phyloP scores from a whole-genome alignment of 768 basidiomycete genomes.

The Lenzites betulinus region DNA sequence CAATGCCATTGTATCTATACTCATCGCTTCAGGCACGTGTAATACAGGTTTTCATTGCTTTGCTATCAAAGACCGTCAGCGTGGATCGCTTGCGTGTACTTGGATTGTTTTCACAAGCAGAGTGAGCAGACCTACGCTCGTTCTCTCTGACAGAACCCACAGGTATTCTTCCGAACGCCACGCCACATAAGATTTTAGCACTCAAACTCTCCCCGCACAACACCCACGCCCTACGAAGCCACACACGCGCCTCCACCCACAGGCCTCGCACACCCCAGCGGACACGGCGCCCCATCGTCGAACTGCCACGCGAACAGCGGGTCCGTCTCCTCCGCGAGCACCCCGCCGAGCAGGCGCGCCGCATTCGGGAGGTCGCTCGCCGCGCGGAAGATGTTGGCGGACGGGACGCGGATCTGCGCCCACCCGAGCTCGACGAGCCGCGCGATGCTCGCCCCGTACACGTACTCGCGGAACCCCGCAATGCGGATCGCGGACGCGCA shows the following conservation, averaged over 20 bases:
- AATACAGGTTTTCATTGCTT: conserved; percentile 11
- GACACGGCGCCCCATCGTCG: conserved; percentile 18
- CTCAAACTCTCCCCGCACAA: too few species aligned
- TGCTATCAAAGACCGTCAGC: not conserved
- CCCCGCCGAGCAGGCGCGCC: conserved; percentile 1
- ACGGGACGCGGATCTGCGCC: conserved; percentile 17
- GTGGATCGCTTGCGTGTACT: too few species aligned
- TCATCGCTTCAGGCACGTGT: conserved; percentile 17
- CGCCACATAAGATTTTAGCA: too few species aligned
- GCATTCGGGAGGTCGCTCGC: conserved; percentile 15
- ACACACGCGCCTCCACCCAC: not conserved
- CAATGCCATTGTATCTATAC: conserved; percentile 20
- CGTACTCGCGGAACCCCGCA: conserved; percentile 21
- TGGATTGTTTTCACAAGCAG: too few species aligned
- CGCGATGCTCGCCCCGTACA: conserved; percentile 16
- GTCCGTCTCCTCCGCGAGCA: conserved; percentile 19
- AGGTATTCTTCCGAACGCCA: too few species aligned
- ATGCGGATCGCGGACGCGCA: conserved; percentile 19
- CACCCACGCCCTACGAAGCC: too few species aligned
- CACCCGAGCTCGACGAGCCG: conserved; percentile 14
- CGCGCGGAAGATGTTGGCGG: conserved; percentile 14
- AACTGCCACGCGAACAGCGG: conserved; percentile 17
- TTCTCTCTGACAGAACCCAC: too few species aligned
- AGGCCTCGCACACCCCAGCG: conserved; percentile 8
- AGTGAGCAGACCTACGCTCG: too few species aligned